phyloP scores from a whole-genome alignment of 768 basidiomycete genomes.

The Auricularia cornea region DNA sequence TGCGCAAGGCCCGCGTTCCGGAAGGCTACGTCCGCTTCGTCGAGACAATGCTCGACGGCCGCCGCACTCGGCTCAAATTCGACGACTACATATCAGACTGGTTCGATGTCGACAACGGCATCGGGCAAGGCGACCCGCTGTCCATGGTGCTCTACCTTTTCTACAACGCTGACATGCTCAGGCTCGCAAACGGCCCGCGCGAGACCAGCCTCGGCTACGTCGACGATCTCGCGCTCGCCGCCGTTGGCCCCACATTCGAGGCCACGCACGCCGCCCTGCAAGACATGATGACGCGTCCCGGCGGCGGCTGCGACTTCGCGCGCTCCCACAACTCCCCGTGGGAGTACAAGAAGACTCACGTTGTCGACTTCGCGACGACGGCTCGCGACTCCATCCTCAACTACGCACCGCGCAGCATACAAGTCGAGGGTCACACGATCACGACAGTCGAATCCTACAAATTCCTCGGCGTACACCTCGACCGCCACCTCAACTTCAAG shows the following conservation, averaged over 20 bases:
- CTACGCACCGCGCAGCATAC: conserved; percentile 18
- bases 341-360: conserved; percentile 23
- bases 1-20: too few species aligned
- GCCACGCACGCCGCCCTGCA: too few species aligned
- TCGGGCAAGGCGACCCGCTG: conserved; percentile 2
- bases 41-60: too few species aligned
- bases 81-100: conserved; percentile 8
- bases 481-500: conserved; percentile 8
- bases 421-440: conserved; percentile 20
- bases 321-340: conserved; percentile 19
- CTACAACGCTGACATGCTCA: conserved; percentile 9
- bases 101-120: conserved; percentile 6
- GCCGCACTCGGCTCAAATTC: conserved; percentile 15
- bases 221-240: too few species aligned
- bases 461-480: conserved; percentile 11
- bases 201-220: too few species aligned
- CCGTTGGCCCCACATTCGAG: too few species aligned
- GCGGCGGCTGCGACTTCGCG: conserved; percentile 12
- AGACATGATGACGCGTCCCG: too few species aligned
- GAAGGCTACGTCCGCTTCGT: too few species aligned
- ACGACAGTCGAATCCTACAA: neutral
- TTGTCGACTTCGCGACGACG: conserved; percentile 18
- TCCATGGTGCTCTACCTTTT: conserved; percentile 8
- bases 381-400: too few species aligned
- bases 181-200: too few species aligned